Conservation (phyloP, 441 rosid species). For the Populus hybrid region DNA sequence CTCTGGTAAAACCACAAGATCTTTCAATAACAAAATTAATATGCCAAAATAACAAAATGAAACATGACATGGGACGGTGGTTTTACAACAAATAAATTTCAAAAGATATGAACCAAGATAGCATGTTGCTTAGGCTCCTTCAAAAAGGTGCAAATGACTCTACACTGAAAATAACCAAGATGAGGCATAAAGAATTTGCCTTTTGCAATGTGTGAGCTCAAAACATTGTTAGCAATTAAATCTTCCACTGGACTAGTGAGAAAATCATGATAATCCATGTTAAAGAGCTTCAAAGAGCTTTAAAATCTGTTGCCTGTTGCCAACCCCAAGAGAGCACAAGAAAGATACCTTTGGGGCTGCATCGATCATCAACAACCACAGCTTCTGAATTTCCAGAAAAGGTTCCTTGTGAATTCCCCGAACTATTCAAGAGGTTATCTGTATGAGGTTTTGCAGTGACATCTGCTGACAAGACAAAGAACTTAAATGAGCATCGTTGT, state of each 20-base stretch:
- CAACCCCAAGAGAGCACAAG: neutral
- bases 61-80: neutral
- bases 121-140: neutral
- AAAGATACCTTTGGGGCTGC: conserved; percentile 41
- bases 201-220: neutral
- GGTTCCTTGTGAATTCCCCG: conserved; percentile 28
- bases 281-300: neutral
- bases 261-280: neutral
- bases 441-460: conserved; percentile 28
- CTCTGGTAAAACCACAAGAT: conserved; percentile 32
- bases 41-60: neutral
- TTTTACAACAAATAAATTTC: neutral
- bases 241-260: neutral
- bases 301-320: neutral
- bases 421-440: conserved; percentile 27
- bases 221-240: neutral
- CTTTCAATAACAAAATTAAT: conserved; percentile 9
- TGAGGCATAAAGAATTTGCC: neutral
- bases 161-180: neutral
- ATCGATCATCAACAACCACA: conserved; percentile 28
- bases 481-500: conserved; percentile 1
- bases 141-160: neutral
- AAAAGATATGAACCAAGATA: neutral
- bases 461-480: conserved; percentile 34
- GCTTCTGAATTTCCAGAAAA: conserved; percentile 21